Percentiles rank a stretch among this genome's conserved stretches.
phyloP scores from a whole-genome alignment of 176 grass and related monocot genomes.

The Bromus sterilis region DNA sequence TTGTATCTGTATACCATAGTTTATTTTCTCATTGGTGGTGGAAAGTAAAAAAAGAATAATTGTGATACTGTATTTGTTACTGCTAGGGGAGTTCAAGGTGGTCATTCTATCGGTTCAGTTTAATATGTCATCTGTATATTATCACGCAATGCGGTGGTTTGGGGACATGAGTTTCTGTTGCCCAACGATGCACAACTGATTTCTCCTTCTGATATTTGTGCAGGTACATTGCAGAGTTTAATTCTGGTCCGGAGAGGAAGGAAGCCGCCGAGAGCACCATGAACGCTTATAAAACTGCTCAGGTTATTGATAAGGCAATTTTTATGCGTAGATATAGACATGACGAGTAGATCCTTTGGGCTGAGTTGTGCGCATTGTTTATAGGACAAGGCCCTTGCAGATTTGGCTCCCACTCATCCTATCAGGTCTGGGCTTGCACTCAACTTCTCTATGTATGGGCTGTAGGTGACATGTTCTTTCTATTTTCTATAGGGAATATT shows the following conservation, averaged over 20 bases:
- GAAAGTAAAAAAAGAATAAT: background rate
- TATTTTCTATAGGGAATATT: too few relatives aligned
- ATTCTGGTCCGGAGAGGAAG: conserved; percentile 53
- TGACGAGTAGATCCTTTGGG: background rate
- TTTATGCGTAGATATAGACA: background rate
- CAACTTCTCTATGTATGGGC: conserved; percentile 79
- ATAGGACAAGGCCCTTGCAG: conserved; percentile 59
- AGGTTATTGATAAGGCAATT: conserved; percentile 1
- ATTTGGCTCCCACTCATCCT: conserved; percentile 59
- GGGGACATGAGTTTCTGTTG: background rate
- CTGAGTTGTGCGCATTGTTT: background rate
- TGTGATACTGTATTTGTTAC: conserved; percentile 15
- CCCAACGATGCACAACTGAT: background rate
- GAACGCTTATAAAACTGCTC: conserved; percentile 65
- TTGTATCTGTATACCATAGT: background rate
- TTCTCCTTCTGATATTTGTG: background rate
- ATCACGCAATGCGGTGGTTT: background rate
- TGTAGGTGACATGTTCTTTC: too few relatives aligned
- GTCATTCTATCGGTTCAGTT: background rate
- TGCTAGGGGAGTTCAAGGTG: background rate
- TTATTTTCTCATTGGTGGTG: background rate
- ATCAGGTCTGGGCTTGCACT: conserved; percentile 67
- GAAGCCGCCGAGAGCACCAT: conserved; percentile 65
- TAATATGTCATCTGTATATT: background rate
- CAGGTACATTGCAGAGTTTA: conserved; percentile 73